A percentile compares a stretch with the other conserved stretches of the same genome.
phyloP scores from a whole-genome alignment of 805 yeast species.

The Naumovozyma dairenensis region DNA sequence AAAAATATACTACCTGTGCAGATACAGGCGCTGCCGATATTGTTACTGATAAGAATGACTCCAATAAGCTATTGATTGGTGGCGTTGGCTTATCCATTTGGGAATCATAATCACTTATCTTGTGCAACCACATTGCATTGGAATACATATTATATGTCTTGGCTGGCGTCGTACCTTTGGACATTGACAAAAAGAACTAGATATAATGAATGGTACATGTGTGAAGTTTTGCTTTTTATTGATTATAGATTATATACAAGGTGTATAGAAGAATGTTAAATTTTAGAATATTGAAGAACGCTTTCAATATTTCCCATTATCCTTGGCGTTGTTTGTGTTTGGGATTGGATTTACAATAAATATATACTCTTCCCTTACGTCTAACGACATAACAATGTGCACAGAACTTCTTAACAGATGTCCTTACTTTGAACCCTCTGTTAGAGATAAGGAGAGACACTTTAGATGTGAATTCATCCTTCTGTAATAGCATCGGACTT shows the following conservation, averaged over 20 bases:
- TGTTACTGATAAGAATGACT: slow-evolving; percentile 20
- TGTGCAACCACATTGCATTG: background rate
- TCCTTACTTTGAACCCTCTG: slow-evolving; percentile 86
- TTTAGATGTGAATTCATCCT: too few species aligned
- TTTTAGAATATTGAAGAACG: background rate
- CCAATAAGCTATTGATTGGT: slow-evolving; percentile 43
- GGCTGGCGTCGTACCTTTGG: background rate
- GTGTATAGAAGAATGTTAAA: background rate
- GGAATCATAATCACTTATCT: slow-evolving; percentile 12
- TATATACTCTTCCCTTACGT: slow-evolving; percentile 90
- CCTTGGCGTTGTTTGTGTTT: slow-evolving; percentile 94
- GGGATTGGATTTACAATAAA: slow-evolving; percentile 84
- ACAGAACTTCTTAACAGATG: slow-evolving; percentile 90
- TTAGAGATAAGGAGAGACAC: slow-evolving; percentile 7
- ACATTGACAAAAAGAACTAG: background rate
- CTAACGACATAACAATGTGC: slow-evolving; percentile 85
- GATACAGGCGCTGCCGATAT: slow-evolving; percentile 74
- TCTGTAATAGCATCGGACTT: background rate
- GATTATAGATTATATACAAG: slow-evolving; percentile 1
- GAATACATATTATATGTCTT: background rate
- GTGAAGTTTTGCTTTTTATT: too few species aligned
- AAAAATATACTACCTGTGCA: slow-evolving; percentile 69
- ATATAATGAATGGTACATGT: too few species aligned
- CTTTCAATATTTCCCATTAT: slow-evolving; percentile 18
- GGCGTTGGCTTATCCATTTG: slow-evolving; percentile 74